A percentile compares a stretch with the other conserved stretches of the same genome.
Evolutionary conservation across 495 filamentous ascomycete genomes (phyloP).

Genomic region (Penicillium paxilli): DNA sequence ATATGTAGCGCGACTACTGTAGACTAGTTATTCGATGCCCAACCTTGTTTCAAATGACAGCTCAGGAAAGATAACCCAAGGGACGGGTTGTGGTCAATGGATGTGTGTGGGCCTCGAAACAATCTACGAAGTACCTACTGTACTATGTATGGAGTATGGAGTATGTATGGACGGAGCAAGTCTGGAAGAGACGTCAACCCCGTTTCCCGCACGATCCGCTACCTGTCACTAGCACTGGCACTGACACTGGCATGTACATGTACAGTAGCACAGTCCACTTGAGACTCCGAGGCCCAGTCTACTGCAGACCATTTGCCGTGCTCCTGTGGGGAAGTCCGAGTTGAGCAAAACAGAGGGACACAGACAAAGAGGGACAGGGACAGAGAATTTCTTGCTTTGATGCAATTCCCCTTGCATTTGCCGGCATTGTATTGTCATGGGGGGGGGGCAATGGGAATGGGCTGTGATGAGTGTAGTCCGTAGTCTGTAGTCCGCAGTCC

Average conservation of each 20-base stretch:
- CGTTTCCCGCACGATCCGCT: slow-evolving; percentile 10
- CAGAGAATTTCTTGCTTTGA: background rate
- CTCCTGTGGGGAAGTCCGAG: background rate
- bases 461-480: too few relatives aligned
- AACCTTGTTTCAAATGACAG: slow-evolving; percentile 10
- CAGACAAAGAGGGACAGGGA: background rate
- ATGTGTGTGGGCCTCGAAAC: too few relatives aligned
- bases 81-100: too few relatives aligned
- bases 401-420: background rate
- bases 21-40: slow-evolving; percentile 7
- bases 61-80: background rate
- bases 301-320: background rate
- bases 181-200: background rate
- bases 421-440: background rate
- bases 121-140: too few relatives aligned
- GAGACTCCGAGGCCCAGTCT: background rate
- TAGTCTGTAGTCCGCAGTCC: too few relatives aligned
- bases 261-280: slow-evolving; percentile 8
- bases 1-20: slow-evolving; percentile 4
- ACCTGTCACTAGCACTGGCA: too few relatives aligned
- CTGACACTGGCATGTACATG: too few relatives aligned
- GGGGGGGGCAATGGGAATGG: too few relatives aligned
- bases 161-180: background rate
- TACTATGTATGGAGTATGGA: too few relatives aligned
- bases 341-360: too few relatives aligned